These are phyloP conservation scores for Elongisporangium senticosum DNA, from an alignment of 352 stramenopile genomes.

Conservation along the genomic window DNA sequence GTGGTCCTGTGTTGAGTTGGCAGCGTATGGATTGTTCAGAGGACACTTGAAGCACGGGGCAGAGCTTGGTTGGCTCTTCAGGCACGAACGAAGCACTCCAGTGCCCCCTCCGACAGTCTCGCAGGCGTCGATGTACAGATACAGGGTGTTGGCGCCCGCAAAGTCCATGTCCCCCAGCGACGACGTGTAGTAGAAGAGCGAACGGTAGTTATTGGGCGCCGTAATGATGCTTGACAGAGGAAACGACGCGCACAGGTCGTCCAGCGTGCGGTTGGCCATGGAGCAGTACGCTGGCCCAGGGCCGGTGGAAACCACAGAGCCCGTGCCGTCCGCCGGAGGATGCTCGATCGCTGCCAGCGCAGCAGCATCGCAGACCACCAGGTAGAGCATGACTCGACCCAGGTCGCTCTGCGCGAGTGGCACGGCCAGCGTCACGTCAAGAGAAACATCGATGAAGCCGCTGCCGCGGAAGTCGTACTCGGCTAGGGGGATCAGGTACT, in stretches of 20 bases:
- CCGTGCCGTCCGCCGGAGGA: constrained; percentile 8
- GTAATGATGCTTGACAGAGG: constrained; percentile 18
- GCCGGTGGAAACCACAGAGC: constrained; percentile 3
- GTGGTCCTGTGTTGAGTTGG: constrained; percentile 9
- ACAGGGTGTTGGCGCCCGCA: constrained; percentile 16
- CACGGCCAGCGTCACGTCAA: constrained; percentile 36
- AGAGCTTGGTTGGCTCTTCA: constrained; percentile 14
- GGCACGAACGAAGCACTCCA: constrained; percentile 46
- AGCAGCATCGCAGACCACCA: constrained; percentile 35
- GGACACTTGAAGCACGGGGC: constrained; percentile 43
- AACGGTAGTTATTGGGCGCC: constrained; percentile 22
- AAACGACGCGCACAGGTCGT: constrained; percentile 43
- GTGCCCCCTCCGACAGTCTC: constrained; percentile 37
- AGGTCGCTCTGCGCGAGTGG: constrained; percentile 13
- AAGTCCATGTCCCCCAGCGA: constrained; percentile 3
- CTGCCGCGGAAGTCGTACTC: constrained; percentile 28
- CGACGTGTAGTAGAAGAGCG: constrained; percentile 18
- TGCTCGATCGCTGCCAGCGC: constrained; percentile 13
- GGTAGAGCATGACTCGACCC: constrained; percentile 38
- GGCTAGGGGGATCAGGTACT: constrained; percentile 12
- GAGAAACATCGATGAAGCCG: constrained; percentile 33
- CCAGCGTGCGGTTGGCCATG: constrained; percentile 44
- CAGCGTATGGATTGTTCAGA: constrained; percentile 18
- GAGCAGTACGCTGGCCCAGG: constrained; percentile 28
- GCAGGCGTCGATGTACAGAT: constrained; percentile 50